Evolutionary conservation across 202 grass and related monocot species (phyloP).

Genomic region (Eragrostis tef): DNA sequence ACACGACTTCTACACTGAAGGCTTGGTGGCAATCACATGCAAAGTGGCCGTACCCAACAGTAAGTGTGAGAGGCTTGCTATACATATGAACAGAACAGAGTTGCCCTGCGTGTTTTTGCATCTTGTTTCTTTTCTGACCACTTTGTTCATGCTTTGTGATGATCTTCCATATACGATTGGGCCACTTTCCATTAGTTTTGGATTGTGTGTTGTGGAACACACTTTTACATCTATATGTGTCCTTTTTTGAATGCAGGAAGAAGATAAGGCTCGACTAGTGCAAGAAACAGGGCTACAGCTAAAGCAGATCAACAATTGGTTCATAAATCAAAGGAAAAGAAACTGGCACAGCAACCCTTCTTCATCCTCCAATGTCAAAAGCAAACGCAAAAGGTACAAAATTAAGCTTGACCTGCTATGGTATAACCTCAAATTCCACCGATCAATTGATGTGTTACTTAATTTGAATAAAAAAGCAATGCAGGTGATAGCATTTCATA

Average conservation of each 20-base stretch:
- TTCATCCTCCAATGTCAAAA: constrained; percentile 64
- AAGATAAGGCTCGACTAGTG: constrained; percentile 81
- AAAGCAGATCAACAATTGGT: constrained; percentile 92
- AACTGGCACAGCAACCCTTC: constrained; percentile 89
- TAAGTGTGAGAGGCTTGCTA: constrained; percentile 37
- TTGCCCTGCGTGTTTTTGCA: neutral
- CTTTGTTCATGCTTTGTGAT: neutral
- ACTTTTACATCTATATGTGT: neutral
- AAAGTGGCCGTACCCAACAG: constrained; percentile 89
- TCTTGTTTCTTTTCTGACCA: neutral
- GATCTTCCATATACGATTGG: neutral
- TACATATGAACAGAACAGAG: neutral
- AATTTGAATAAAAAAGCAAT: constrained; percentile 57
- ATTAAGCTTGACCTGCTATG: constrained; percentile 3
- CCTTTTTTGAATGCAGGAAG: constrained; percentile 56
- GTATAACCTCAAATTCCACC: neutral
- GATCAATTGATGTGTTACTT: constrained; percentile 31
- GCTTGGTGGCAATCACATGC: constrained; percentile 86
- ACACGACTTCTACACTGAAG: constrained; percentile 74
- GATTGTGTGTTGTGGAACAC: neutral
- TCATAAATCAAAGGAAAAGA: constrained; percentile 90
- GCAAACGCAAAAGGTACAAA: constrained; percentile 74
- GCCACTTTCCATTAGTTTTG: neutral
- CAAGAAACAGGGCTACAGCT: constrained; percentile 82
- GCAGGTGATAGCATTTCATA: constrained; percentile 61